phyloP scores from a whole-genome alignment of 2,329 filamentous ascomycete genomes.

The Trichoderma koningii region DNA sequence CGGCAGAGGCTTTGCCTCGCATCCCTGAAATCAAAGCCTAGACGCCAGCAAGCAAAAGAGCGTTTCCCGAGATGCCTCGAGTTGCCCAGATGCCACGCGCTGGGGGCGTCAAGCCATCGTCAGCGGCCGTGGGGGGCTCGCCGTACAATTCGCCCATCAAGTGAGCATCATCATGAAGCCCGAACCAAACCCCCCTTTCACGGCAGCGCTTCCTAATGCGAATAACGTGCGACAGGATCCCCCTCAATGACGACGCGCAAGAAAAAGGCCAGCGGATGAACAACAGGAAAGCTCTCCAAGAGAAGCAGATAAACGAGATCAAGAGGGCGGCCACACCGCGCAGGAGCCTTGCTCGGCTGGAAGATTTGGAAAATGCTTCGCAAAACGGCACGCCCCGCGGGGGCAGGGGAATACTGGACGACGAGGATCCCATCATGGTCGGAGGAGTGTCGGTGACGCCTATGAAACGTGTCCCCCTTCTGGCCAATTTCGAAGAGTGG shows the following conservation, averaged over 20 bases:
- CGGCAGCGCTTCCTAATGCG: neutral
- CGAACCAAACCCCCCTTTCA: neutral
- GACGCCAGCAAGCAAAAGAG: neutral
- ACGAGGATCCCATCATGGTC: conserved; percentile 64
- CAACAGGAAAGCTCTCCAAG: conserved; percentile 83
- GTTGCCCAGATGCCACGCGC: conserved; percentile 58
- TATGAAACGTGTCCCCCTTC: conserved; percentile 91
- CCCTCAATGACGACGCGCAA: conserved; percentile 90
- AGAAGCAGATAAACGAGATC: conserved; percentile 89
- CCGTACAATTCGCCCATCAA: conserved; percentile 61
- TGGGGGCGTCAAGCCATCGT: conserved; percentile 50
- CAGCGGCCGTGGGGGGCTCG: conserved; percentile 48
- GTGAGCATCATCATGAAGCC: conserved; percentile 44
- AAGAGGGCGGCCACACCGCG: conserved; percentile 70
- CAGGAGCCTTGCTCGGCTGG: conserved; percentile 61
- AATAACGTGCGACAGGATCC: conserved; percentile 63
- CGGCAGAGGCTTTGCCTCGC: conserved; percentile 23
- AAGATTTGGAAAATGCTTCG: conserved; percentile 59
- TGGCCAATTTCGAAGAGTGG: conserved; percentile 99
- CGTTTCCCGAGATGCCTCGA: conserved; percentile 52
- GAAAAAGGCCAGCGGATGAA: conserved; percentile 89
- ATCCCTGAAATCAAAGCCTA: neutral
- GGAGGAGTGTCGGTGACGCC: conserved; percentile 81
- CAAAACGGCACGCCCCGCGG: conserved; percentile 54
- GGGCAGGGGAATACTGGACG: conserved; percentile 46